Base-by-base conservation (phyloP, 78 protist species). In the Dictyostelium discoideum region DNA sequence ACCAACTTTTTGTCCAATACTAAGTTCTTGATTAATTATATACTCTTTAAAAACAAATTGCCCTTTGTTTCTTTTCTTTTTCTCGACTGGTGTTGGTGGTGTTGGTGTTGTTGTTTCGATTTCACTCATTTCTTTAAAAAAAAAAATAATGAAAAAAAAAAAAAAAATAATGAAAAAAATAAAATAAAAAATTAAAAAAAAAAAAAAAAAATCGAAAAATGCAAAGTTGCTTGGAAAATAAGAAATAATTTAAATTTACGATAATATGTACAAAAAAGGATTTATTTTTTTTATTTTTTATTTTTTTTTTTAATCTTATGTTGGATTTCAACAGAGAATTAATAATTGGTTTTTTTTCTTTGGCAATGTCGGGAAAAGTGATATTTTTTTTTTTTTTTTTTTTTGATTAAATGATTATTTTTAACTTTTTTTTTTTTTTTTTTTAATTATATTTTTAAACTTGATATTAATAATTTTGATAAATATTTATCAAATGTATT, bases 11-110 rank as follows among this genome's bases (percentile, higher is more conserved):
- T 89, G 94, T 65, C 76, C 94, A 54, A 54, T 54, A 65, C 73
- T 37, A 18, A 81, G 46, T 72, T 89, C 94, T 32, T 89, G 94
- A 48, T 89, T 32, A 29, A 89, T 65, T 46, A 39, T 37, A 82
- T 60, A 89, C 16, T 89, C 63, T 24, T 89, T 89, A 69, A 89
- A 89, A n/a, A 42, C 24, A 69, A 89, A 89, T 79, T 67, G 74
- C 20, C 87, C 87, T 63, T 72, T 89, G 73, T 89, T 89, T 82
- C 94, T 89, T 37, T 78, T 87, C 74, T 50, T 89, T 78, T 89
- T 89, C 83, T 46, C 85, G 0, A 63, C 39, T 4, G 29, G 50
- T 77, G 8, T 5, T 24, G 8, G 20, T 4, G 29, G 50, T 77
- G n/a, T n/a, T n/a, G 8, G 22, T 24, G 22, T 72, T n/a, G 14